Conservation (phyloP, 1,284 basidiomycete species). For the Ceratobasidium sp. region DNA sequence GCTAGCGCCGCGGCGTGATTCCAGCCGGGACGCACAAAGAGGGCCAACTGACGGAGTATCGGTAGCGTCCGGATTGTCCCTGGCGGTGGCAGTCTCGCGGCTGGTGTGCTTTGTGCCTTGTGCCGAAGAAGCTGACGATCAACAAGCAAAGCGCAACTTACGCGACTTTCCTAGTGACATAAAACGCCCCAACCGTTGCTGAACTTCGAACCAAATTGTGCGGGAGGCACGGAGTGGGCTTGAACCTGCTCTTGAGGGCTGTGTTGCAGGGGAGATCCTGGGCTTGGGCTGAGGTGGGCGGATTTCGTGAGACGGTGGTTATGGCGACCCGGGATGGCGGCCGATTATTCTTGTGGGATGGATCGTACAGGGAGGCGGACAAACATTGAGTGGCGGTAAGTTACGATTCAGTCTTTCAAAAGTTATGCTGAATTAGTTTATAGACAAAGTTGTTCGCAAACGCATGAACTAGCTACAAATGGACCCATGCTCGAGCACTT, state of each 20-base stretch:
- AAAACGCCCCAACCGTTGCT: slow-evolving; percentile 57
- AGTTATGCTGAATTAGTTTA: no score
- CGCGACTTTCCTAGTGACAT: slow-evolving; percentile 72
- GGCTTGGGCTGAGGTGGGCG: slow-evolving; percentile 94
- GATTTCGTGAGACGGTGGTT: slow-evolving; percentile 67
- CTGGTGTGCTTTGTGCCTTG: slow-evolving; percentile 54
- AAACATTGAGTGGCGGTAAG: slow-evolving; percentile 94
- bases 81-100: slow-evolving; percentile 82
- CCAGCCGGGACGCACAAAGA: slow-evolving; percentile 90
- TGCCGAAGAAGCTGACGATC: no score
- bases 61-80: slow-evolving; percentile 74
- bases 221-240: slow-evolving; percentile 85
- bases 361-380: slow-evolving; percentile 90
- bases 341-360: slow-evolving; percentile 45
- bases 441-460: no score
- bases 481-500: no score
- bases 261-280: slow-evolving; percentile 88
- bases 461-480: no score
- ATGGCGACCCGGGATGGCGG: not conserved
- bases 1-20: slow-evolving; percentile 96
- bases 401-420: no score
- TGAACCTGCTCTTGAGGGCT: slow-evolving; percentile 92
- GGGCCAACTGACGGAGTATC: slow-evolving; percentile 82
- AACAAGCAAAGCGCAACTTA: slow-evolving; percentile 47
- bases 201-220: slow-evolving; percentile 62